Base-by-base conservation (phyloP, 768 basidiomycete genomes). In the Suillus subaureus region DNA sequence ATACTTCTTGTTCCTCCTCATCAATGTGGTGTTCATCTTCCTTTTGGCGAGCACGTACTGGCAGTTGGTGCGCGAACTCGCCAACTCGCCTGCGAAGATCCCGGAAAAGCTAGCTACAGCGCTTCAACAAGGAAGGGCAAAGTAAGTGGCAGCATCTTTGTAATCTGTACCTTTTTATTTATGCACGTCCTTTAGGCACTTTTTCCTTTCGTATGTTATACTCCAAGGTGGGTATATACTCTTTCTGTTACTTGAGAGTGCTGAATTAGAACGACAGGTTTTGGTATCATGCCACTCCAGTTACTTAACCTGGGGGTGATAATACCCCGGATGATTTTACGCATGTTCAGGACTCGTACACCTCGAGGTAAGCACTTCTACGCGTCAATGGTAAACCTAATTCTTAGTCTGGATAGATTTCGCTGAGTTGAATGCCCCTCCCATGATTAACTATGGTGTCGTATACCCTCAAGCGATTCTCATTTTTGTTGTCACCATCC, bases 391-490 rank as follows among this genome's bases (percentile, higher is more conserved):
- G 12, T 57, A 15, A 28, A 12, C 40, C 42, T 62, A 42, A 45
- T 21, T 23, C 54, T 66, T 23, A 71, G 6, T n/a, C 40, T 31
- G 43, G 18, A 15, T 72, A 98, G 97, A 99, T 72, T 96, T 89
- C 68, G 97, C 96, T 21, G 97, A 97, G 75, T 84, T 99, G 18
- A 97, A 99, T 73, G 95, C 96, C 0, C 97, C 97, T 7, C 96
- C 97, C 0, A 94, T 96, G 91, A 92, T 99, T 78, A 99, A 98
- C 77, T 97, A 99, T 70, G 97, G 97, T 61, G 86, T 92, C 60
- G 95, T 99, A 13, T 99, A 98, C 75, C 97, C 97, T 0, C 97
- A 98, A 74, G 93, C 96, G 6, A 94, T 99, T 66, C 83, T 99
- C 52, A 90, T 99, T 75, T 99, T 98, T 77, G 92, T 95, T 68